phyloP scores from a whole-genome alignment of 2,329 filamentous ascomycete species.

The Aspergillus quadricinctus region DNA sequence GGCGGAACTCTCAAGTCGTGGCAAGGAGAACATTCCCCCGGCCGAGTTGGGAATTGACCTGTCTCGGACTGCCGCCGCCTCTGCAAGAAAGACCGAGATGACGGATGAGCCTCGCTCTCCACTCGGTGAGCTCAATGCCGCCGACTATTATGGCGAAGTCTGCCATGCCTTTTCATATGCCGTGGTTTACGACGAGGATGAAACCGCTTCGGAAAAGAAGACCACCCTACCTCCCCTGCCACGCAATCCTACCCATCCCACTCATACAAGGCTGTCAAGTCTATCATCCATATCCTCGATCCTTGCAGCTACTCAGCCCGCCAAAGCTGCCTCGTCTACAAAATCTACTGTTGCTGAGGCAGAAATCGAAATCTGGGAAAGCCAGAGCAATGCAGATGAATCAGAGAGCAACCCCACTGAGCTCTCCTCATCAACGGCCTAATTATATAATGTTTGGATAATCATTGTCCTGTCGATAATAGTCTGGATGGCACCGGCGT shows the following conservation, averaged over 20 bases:
- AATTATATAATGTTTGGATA: background rate
- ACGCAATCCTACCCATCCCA: slow-evolving; percentile 7
- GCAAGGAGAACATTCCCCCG: slow-evolving; percentile 93
- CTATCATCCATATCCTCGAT: slow-evolving; percentile 25
- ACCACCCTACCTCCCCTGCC: slow-evolving; percentile 3
- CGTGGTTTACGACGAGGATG: slow-evolving; percentile 51
- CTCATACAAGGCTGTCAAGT: slow-evolving; percentile 18
- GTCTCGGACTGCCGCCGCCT: slow-evolving; percentile 35
- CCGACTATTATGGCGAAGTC: slow-evolving; percentile 64
- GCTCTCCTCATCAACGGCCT: background rate
- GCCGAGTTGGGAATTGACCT: slow-evolving; percentile 56
- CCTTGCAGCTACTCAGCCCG: slow-evolving; percentile 16
- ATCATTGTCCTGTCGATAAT: background rate
- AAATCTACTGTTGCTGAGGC: slow-evolving; percentile 49
- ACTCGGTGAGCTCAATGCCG: slow-evolving; percentile 62
- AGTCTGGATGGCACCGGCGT: background rate
- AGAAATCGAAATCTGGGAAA: slow-evolving; percentile 66
- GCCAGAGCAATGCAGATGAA: slow-evolving; percentile 59
- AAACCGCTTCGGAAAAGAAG: slow-evolving; percentile 14
- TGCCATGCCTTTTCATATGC: slow-evolving; percentile 61
- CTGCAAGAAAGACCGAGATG: slow-evolving; percentile 50
- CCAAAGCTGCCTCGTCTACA: slow-evolving; percentile 39
- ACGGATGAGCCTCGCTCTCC: slow-evolving; percentile 62
- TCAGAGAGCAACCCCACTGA: slow-evolving; percentile 3
- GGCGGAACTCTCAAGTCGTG: slow-evolving; percentile 52